Base-by-base conservation (phyloP, 1,139 yeast genomes). In the Taiozyma sp. region DNA sequence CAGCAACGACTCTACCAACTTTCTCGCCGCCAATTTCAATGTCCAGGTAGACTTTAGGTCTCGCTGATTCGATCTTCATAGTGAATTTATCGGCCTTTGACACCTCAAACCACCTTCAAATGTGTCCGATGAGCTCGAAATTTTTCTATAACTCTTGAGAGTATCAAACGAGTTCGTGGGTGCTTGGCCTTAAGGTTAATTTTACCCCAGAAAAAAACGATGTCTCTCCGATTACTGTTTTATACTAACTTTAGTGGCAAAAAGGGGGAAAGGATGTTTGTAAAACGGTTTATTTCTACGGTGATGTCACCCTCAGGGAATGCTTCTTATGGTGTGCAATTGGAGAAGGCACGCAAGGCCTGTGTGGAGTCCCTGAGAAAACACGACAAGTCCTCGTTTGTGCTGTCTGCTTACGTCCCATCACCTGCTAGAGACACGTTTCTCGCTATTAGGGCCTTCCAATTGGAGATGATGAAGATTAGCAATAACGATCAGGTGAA, bases 391-490 rank as follows among this genome's bases (percentile, higher is more conserved):
- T 84, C 92, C 3, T 80, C 93, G 1, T 79, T 79, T 55, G 67
- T 88, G 12, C 70, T 88, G 27, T 80, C 86, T 2, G 87, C 86
- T 49, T 87, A 88, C 61, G 71, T 87, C 28, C 96, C 96, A 4
- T 76, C 74, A 40, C 84, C 83, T 8, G 79, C 85, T 0, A 72
- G 86, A 56, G 83, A 84, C 61, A 78, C 85, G 1, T 86, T 78
- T 57, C 57, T 84, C n/a, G 96, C 90, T 0, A 73, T 85, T 42
- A 70, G 86, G 46, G 86, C 87, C 0, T 83, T 89, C 68, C 83
- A 83, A 57, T 67, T 85, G 42, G 96, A 88, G 58, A 73, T 87
- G 28, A 79, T 84, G 51, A 81, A 80, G 60, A 79, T 87, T 44
- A 38, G 51, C 1, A 73, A 74, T 24, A 79, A 76, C 49, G 78